These are phyloP conservation scores for Coelastrella sp. DNA, from an alignment of 139 green algal species.

Conservation along the genomic window DNA sequence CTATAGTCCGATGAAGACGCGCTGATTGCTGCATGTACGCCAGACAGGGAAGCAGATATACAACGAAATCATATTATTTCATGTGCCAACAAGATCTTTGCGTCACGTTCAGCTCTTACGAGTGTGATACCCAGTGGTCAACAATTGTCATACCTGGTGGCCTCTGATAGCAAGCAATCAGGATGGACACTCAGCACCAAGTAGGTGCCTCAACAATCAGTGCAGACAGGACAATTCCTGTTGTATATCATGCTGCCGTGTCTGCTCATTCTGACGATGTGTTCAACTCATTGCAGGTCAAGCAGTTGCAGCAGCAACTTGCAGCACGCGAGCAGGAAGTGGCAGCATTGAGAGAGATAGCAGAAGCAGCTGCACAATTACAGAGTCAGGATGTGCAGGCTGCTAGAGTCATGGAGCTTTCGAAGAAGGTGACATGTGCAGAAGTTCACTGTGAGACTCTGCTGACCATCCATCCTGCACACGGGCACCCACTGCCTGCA, in stretches of 20 bases:
- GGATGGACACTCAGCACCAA: constrained; percentile 1
- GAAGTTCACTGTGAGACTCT: background rate
- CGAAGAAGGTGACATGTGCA: constrained; percentile 58
- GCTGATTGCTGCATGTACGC: too few species aligned
- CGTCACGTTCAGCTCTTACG: background rate
- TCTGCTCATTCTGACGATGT: background rate
- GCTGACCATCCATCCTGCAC: too few species aligned
- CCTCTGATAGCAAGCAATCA: background rate
- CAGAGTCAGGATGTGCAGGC: constrained; percentile 63
- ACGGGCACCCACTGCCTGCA: too few species aligned
- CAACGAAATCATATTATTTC: too few species aligned
- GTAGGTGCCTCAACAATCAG: background rate
- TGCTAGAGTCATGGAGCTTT: constrained; percentile 70
- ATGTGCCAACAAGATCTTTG: too few species aligned
- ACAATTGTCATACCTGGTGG: background rate
- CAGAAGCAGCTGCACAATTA: constrained; percentile 54
- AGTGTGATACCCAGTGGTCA: background rate
- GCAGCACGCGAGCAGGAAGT: constrained; percentile 46
- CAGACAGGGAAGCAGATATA: too few species aligned
- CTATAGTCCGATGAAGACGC: too few species aligned
- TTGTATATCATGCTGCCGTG: too few species aligned
- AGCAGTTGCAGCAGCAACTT: constrained; percentile 44
- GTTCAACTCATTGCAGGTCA: background rate
- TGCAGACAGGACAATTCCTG: too few species aligned
- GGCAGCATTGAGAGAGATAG: constrained; percentile 48